A percentile compares a stretch with the other conserved stretches of the same genome.
Evolutionary conservation across 2,329 filamentous ascomycete species (phyloP).

Genomic region (Blastomyces percursus): DNA sequence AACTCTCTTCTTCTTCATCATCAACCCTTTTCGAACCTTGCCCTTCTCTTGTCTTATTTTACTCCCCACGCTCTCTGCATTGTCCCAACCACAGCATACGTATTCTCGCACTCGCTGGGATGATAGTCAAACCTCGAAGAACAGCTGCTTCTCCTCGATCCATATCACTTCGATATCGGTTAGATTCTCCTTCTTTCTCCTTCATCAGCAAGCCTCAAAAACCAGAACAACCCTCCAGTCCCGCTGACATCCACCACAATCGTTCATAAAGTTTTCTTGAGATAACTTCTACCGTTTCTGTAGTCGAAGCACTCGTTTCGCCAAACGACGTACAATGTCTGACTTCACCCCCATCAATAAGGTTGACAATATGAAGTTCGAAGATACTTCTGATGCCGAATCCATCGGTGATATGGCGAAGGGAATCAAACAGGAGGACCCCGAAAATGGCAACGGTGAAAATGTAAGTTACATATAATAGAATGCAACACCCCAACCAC

Average conservation of each 20-base stretch:
- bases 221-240: background rate
- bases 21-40: background rate
- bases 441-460: background rate
- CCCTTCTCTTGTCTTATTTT: background rate
- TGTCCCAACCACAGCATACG: background rate
- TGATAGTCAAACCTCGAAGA: background rate
- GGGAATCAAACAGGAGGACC: background rate
- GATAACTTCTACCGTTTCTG: background rate
- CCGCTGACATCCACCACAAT: background rate
- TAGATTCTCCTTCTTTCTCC: background rate
- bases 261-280: background rate
- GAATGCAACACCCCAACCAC: background rate
- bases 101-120: background rate
- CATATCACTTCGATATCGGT: background rate
- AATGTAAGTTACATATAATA: background rate
- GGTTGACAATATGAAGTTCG: slow-evolving; percentile 3
- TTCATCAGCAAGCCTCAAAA: background rate
- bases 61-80: background rate
- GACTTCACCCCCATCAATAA: slow-evolving; percentile 10
- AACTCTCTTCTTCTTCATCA: background rate
- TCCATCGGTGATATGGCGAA: background rate
- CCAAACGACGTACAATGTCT: slow-evolving; percentile 7
- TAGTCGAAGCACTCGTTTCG: background rate
- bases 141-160: background rate
- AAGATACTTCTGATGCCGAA: background rate